phyloP scores from a whole-genome alignment of 768 basidiomycete genomes.

The Hypholoma fasciculare region DNA sequence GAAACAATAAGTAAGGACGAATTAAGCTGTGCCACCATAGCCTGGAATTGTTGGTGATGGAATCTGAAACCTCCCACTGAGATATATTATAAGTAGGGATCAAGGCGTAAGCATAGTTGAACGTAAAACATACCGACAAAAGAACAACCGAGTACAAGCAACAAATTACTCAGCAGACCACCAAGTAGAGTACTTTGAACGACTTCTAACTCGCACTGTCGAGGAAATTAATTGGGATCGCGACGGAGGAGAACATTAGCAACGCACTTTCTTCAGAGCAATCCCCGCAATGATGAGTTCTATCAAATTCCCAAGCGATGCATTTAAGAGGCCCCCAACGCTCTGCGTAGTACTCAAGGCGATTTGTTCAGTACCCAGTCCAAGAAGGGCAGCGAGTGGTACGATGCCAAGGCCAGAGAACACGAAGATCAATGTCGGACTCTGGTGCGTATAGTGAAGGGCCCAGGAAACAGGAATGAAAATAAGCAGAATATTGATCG shows the following conservation, averaged over 20 bases:
- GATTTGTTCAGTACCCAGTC: slow-evolving; percentile 54
- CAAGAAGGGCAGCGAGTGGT: slow-evolving; percentile 50
- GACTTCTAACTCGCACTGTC: slow-evolving; percentile 50
- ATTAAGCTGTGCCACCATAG: slow-evolving; percentile 62
- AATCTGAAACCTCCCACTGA: slow-evolving; percentile 49
- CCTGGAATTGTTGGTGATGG: slow-evolving; percentile 51
- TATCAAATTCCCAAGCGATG: slow-evolving; percentile 51
- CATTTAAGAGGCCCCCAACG: slow-evolving; percentile 54
- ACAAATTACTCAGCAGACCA: slow-evolving; percentile 63
- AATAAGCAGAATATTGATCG: slow-evolving; percentile 42
- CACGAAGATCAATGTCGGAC: slow-evolving; percentile 46
- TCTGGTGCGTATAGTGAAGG: slow-evolving; percentile 44
- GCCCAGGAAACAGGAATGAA: slow-evolving; percentile 55
- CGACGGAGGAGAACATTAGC: background rate
- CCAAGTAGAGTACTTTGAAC: slow-evolving; percentile 55
- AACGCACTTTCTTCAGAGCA: slow-evolving; percentile 34
- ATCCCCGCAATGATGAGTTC: slow-evolving; percentile 54
- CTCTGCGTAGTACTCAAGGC: slow-evolving; percentile 48
- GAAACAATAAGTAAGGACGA: slow-evolving; percentile 68
- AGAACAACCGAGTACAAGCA: slow-evolving; percentile 84
- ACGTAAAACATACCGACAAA: slow-evolving; percentile 73
- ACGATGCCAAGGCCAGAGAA: slow-evolving; percentile 50
- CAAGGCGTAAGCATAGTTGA: slow-evolving; percentile 23
- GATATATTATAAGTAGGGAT: background rate
- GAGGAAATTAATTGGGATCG: background rate